Evolutionary conservation across 441 rosid genomes (phyloP).

Genomic region (Gossypium gossypioides): DNA sequence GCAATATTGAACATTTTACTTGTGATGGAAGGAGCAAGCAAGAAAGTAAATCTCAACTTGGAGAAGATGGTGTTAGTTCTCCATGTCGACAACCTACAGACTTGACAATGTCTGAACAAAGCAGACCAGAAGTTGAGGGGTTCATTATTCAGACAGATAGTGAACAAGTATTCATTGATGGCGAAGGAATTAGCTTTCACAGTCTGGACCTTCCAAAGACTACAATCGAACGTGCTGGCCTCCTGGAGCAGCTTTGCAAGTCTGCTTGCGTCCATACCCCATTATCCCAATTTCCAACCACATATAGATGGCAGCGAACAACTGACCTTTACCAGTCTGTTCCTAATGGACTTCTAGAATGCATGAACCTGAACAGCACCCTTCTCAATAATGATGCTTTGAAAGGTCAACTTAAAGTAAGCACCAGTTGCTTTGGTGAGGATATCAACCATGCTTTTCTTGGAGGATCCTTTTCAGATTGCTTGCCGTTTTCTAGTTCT

Average conservation of each 20-base stretch:
- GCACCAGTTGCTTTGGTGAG: conserved; percentile 29
- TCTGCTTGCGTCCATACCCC: conserved; percentile 61
- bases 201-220: conserved; percentile 40
- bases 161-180: conserved; percentile 25
- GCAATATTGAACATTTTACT: conserved; percentile 23
- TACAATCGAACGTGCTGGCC: conserved; percentile 43
- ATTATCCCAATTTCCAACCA: conserved; percentile 36
- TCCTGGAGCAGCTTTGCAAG: conserved; percentile 55
- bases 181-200: conserved; percentile 32
- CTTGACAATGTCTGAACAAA: conserved; percentile 26
- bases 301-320: conserved; percentile 27
- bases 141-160: conserved; percentile 45
- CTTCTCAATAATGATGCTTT: conserved; percentile 15
- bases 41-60: conserved; percentile 19
- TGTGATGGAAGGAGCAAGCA: conserved; percentile 25
- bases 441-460: conserved; percentile 26
- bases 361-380: conserved; percentile 27
- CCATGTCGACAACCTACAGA: conserved; percentile 22
- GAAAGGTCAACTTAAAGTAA: conserved; percentile 27
- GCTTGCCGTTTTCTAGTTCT: conserved; percentile 32
- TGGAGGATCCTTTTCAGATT: conserved; percentile 39
- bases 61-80: conserved; percentile 27
- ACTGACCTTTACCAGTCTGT: conserved; percentile 44
- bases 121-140: conserved; percentile 52
- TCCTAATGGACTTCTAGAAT: conserved; percentile 59